Evolutionary conservation across 768 basidiomycete species (phyloP).

Genomic region (Serendipita indica): DNA sequence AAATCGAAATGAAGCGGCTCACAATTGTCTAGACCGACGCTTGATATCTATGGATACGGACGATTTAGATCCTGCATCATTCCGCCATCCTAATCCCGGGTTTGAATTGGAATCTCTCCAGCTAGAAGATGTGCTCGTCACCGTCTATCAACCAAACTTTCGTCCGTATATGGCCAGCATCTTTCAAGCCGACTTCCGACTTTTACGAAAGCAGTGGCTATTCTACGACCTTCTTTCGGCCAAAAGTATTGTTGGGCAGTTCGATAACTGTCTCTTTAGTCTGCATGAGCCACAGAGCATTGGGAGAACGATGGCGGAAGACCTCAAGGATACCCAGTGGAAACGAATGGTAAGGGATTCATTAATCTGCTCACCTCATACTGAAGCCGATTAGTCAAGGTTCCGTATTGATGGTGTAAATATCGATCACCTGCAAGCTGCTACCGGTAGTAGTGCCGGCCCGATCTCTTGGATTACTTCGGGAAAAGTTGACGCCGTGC

Average conservation of each 20-base stretch:
- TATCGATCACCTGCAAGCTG: conserved; percentile 84
- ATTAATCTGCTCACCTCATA: conserved; percentile 9
- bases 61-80: conserved; percentile 62
- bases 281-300: conserved; percentile 93
- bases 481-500: conserved; percentile 89
- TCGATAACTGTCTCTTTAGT: conserved; percentile 95
- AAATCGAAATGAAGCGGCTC: neutral
- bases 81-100: conserved; percentile 63
- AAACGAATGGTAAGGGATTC: conserved; percentile 61
- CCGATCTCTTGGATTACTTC: conserved; percentile 97
- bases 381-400: conserved; percentile 45
- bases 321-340: conserved; percentile 71
- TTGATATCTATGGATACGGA: conserved; percentile 62
- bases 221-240: conserved; percentile 93
- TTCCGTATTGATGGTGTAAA: conserved; percentile 94
- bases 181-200: conserved; percentile 77
- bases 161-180: conserved; percentile 85
- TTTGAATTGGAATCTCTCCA: conserved; percentile 84
- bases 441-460: conserved; percentile 56
- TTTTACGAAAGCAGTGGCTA: conserved; percentile 81
- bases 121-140: conserved; percentile 85
- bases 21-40: conserved; percentile 50
- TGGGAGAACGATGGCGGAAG: conserved; percentile 75
- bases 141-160: conserved; percentile 91
- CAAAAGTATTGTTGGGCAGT: conserved; percentile 91